phyloP scores from a whole-genome alignment of 1,284 basidiomycete genomes.

The Leccinum subspadiceum region DNA sequence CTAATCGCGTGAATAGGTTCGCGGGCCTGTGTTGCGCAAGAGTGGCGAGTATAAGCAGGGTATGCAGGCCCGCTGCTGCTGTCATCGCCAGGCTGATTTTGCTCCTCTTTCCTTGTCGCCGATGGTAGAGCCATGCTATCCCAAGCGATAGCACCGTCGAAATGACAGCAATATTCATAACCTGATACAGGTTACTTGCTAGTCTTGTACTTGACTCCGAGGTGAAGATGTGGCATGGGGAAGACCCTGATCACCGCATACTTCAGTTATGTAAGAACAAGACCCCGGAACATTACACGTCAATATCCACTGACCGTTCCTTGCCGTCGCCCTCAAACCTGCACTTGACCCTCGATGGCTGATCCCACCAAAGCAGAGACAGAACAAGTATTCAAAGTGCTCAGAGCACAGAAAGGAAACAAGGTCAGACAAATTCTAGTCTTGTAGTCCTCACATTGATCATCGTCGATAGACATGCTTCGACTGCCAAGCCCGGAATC shows the following conservation, averaged over 20 bases:
- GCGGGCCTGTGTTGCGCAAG: conserved; percentile 51
- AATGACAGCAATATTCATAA: conserved; percentile 13
- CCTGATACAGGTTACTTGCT: not conserved
- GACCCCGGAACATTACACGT: conserved; percentile 23
- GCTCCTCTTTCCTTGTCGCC: conserved; percentile 2
- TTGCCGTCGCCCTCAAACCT: conserved; percentile 5
- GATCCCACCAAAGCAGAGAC: conserved; percentile 78
- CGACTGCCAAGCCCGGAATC: conserved; percentile 95
- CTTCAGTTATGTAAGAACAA: not conserved
- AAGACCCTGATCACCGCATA: conserved; percentile 18
- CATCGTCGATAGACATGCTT: conserved; percentile 76
- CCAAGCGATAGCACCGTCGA: conserved; percentile 19
- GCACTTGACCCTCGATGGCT: conserved; percentile 42
- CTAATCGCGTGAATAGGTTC: conserved; percentile 59
- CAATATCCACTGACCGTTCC: conserved; percentile 6
- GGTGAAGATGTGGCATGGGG: not conserved
- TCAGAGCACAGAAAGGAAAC: conserved; percentile 85
- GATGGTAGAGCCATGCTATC: conserved; percentile 21
- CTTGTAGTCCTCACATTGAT: conserved; percentile 4
- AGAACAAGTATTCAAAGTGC: conserved; percentile 72
- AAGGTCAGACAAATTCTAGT: conserved; percentile 56
- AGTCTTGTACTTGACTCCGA: not conserved
- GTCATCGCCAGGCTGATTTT: conserved; percentile 6
- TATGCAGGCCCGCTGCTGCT: conserved; percentile 49
- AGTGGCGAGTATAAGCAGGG: conserved; percentile 50